These are phyloP conservation scores for Tricholoma sp. DNA, from an alignment of 768 basidiomycete genomes.

Conservation along the genomic window DNA sequence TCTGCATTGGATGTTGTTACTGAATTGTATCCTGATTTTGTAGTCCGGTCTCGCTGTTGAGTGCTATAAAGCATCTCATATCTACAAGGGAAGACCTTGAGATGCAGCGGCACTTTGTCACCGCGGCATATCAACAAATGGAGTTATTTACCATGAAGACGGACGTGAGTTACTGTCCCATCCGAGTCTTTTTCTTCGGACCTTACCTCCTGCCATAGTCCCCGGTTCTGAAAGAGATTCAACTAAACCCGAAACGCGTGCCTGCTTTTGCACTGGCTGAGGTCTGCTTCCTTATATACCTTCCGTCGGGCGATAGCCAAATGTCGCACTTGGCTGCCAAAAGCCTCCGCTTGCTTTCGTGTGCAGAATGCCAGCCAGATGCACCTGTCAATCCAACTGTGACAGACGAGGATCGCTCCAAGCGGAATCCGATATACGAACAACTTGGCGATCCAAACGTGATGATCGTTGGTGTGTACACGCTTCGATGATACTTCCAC, in stretches of 20 bases:
- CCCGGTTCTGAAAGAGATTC: slow-evolving; percentile 41
- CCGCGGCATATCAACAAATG: slow-evolving; percentile 54
- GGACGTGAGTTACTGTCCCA: slow-evolving; percentile 31
- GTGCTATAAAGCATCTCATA: slow-evolving; percentile 53
- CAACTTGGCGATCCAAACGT: slow-evolving; percentile 74
- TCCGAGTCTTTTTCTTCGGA: not conserved
- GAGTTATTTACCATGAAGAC: slow-evolving; percentile 48
- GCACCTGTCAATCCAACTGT: slow-evolving; percentile 46
- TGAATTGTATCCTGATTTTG: slow-evolving; percentile 5
- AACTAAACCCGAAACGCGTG: slow-evolving; percentile 45
- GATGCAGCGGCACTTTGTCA: slow-evolving; percentile 63
- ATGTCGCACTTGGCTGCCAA: slow-evolving; percentile 67
- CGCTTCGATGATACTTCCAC: not conserved
- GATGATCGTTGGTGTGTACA: slow-evolving; percentile 56
- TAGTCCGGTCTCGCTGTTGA: slow-evolving; percentile 42
- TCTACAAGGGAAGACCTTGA: slow-evolving; percentile 55
- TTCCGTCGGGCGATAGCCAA: slow-evolving; percentile 63
- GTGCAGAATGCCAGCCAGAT: slow-evolving; percentile 58
- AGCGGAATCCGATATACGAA: slow-evolving; percentile 71
- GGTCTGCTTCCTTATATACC: slow-evolving; percentile 64
- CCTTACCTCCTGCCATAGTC: slow-evolving; percentile 5
- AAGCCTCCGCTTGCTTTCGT: slow-evolving; percentile 62
- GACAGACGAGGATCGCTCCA: slow-evolving; percentile 58
- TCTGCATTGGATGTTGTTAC: not conserved
- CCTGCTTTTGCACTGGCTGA: slow-evolving; percentile 66